Evolutionary conservation across 2,329 filamentous ascomycete species (phyloP), one percentile per base, ranked within the genome.

Genomic region (Aspergillus sp.): DNA sequence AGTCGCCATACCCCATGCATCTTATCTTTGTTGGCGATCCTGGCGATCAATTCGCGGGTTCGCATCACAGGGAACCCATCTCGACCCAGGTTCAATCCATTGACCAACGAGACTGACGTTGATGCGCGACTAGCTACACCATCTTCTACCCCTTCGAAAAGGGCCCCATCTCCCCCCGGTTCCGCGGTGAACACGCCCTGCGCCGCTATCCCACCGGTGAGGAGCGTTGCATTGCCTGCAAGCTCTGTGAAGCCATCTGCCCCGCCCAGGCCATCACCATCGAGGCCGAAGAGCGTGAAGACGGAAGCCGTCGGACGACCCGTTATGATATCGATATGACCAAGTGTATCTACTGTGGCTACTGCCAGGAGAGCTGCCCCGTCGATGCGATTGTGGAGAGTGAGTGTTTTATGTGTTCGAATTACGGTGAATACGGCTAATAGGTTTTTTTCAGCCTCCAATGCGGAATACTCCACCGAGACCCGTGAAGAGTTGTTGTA

Each of bases 271-370:
- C 94, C 69, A 99, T 99, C 75, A 99, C 94, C 49, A 99, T 99
- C 67, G 94, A 99, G 79, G 94, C 94, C 52, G 94, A 99, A 76
- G 94, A 99, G 81, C 91, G 94, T 71, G 90, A 89, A 69, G 94
- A 99, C 68, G 94, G 94, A 59, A 95, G 90, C 69, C 87, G 94
- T 76, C 86, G 94, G 71, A 99, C 94, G 47, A 97, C 93, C 55
- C 87, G 93, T 72, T 99, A 99, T 78, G 94, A 99, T 74, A 97
- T 99, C 71, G 94, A 99, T 78, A 99, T 99, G 94, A 97, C 94
- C 69, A 99, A 99, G 83, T 99, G 94, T 80, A 99, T 99, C 77
- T 99, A 97, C 85, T 97, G 94, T 75, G 94, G 94, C 47, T 95
- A 96, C 80, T 97, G 94, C 84, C 93, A 97, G 80, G 94, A 99